These are phyloP conservation scores for Aphanocladium album DNA, from an alignment of 2,329 filamentous ascomycete genomes.

Conservation along the genomic window DNA sequence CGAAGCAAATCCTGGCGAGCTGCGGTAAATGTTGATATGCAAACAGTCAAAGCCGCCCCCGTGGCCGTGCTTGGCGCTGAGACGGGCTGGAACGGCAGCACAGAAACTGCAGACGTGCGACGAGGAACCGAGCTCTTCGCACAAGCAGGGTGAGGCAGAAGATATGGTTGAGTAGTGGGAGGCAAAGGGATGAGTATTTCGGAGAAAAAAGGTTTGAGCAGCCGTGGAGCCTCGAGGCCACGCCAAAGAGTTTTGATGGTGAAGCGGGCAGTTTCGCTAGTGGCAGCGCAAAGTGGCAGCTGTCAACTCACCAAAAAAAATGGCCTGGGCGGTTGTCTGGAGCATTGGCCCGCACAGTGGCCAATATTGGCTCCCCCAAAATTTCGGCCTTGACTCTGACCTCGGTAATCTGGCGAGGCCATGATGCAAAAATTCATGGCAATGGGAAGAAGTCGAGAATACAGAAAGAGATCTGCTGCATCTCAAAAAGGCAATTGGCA, in stretches of 20 bases:
- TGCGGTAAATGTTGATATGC: not conserved
- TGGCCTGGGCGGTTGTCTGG: not conserved
- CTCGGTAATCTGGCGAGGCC: not conserved
- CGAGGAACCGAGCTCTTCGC: too few species aligned
- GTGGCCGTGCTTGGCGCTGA: too few species aligned
- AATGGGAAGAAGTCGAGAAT: not conserved
- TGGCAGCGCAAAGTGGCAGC: not conserved
- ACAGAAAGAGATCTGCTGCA: not conserved
- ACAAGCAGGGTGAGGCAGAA: too few species aligned
- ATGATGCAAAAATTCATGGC: not conserved
- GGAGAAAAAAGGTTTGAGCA: too few species aligned
- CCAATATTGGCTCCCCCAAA: not conserved
- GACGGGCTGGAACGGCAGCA: too few species aligned
- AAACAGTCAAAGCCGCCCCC: not conserved
- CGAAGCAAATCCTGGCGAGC: too few species aligned
- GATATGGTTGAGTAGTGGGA: too few species aligned
- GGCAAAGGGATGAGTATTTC: too few species aligned
- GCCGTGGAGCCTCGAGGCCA: too few species aligned
- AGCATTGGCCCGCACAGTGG: not conserved
- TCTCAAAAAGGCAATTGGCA: constrained; percentile 5
- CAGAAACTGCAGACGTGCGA: too few species aligned
- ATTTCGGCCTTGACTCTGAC: not conserved
- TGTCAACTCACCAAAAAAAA: too few species aligned
- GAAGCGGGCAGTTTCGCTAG: not conserved
- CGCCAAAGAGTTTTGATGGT: not conserved